A percentile compares a stretch with the other conserved stretches of the same genome.
Conservation (phyloP, 2,329 filamentous ascomycete species). For the Aurifilum marmelostoma region DNA sequence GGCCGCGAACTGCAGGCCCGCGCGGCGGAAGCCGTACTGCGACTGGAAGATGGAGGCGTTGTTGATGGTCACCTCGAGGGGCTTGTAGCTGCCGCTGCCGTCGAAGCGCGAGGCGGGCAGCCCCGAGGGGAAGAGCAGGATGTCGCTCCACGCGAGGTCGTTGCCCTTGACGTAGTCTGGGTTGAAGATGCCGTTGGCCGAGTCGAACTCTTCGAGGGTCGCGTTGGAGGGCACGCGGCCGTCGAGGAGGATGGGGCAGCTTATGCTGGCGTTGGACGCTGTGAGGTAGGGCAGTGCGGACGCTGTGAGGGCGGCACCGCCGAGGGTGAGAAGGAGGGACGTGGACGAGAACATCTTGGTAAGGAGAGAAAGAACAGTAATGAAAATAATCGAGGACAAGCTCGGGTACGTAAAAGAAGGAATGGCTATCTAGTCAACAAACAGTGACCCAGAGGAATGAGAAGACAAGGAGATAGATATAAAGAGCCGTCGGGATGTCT, state of each 20-base stretch:
- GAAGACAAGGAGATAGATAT: background rate
- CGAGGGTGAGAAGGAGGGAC: constrained; percentile 12
- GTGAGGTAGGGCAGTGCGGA: constrained; percentile 5
- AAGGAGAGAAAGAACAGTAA: background rate
- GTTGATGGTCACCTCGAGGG: constrained; percentile 49
- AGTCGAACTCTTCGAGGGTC: constrained; percentile 38
- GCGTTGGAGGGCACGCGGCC: constrained; percentile 39
- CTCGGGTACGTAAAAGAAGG: background rate
- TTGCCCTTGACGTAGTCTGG: constrained; percentile 43
- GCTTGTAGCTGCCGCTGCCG: constrained; percentile 35
- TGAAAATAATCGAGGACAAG: background rate
- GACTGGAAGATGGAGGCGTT: constrained; percentile 50
- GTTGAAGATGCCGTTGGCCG: constrained; percentile 40
- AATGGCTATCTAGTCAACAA: background rate
- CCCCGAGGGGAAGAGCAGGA: constrained; percentile 39
- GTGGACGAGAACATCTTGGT: constrained; percentile 6
- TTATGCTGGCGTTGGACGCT: background rate
- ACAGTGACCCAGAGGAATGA: background rate
- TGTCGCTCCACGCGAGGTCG: constrained; percentile 42
- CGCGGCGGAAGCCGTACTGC: constrained; percentile 51
- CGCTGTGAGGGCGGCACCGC: constrained; percentile 19
- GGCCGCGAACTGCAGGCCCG: constrained; percentile 46
- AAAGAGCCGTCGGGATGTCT: background rate
- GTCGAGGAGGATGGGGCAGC: constrained; percentile 43
- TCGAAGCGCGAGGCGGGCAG: constrained; percentile 43